Conservation (phyloP, 2,329 filamentous ascomycete genomes). For the Calonectria hongkongensis region DNA sequence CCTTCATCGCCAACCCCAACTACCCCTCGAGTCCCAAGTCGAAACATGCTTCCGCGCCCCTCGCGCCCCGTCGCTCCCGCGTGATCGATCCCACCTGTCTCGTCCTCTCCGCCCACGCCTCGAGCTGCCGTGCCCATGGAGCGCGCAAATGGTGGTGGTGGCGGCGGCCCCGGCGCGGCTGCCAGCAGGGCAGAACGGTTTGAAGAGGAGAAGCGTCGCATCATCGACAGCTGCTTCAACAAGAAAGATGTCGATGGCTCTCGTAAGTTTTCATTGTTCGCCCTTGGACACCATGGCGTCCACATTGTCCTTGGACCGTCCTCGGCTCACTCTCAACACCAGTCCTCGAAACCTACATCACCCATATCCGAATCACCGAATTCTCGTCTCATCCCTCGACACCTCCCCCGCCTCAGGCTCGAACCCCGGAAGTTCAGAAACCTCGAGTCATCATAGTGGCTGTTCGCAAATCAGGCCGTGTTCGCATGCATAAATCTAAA, state of each 20-base stretch:
- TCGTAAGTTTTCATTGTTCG: slow-evolving; percentile 72
- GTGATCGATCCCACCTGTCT: slow-evolving; percentile 46
- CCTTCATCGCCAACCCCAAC: slow-evolving; percentile 34
- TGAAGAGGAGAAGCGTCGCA: slow-evolving; percentile 96
- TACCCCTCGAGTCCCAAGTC: slow-evolving; percentile 30
- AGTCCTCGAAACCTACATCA: slow-evolving; percentile 92
- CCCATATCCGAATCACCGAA: slow-evolving; percentile 93
- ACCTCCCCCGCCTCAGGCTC: slow-evolving; percentile 88
- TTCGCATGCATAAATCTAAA: slow-evolving; percentile 96
- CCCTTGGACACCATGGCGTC: background rate
- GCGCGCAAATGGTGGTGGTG: slow-evolving; percentile 61
- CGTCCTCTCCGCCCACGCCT: slow-evolving; percentile 41
- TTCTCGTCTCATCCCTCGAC: slow-evolving; percentile 88
- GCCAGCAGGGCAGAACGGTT: slow-evolving; percentile 83
- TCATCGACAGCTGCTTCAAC: slow-evolving; percentile 94
- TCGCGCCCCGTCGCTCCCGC: slow-evolving; percentile 49
- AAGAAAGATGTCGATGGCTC: slow-evolving; percentile 92
- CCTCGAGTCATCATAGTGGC: slow-evolving; percentile 93
- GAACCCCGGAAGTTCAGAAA: slow-evolving; percentile 85
- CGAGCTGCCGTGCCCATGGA: slow-evolving; percentile 58
- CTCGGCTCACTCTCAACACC: slow-evolving; percentile 41
- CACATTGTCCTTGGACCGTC: background rate
- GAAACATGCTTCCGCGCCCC: slow-evolving; percentile 56
- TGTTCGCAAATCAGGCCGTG: slow-evolving; percentile 92
- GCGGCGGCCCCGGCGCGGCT: slow-evolving; percentile 59